These are phyloP conservation scores for Penicillium griseofulvum DNA, from an alignment of 2,329 filamentous ascomycete species.

Conservation along the genomic window DNA sequence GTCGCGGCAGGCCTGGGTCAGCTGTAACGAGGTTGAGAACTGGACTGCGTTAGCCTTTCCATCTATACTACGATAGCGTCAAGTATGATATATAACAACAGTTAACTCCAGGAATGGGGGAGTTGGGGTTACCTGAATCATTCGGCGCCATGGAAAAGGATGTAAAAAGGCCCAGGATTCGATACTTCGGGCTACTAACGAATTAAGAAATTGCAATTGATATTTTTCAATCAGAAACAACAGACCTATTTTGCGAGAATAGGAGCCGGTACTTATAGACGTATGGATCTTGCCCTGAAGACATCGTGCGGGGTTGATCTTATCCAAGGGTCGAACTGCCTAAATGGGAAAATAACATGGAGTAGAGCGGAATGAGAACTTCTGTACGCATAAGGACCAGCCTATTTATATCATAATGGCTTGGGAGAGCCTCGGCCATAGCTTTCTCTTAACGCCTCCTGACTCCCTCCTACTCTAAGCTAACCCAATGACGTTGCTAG, in stretches of 20 bases:
- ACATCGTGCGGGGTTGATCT: conserved; percentile 20
- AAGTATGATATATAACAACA: background rate
- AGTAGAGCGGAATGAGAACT: background rate
- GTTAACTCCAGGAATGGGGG: background rate
- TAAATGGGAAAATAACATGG: background rate
- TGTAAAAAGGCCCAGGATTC: background rate
- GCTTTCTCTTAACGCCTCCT: too few species aligned
- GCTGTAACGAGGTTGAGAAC: conserved; percentile 17
- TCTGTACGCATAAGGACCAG: too few species aligned
- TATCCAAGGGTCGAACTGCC: conserved; percentile 12
- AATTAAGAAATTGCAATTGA: background rate
- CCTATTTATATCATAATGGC: too few species aligned
- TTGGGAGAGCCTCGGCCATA: too few species aligned
- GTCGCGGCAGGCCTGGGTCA: conserved; percentile 38
- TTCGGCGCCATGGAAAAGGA: background rate
- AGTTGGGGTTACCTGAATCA: background rate
- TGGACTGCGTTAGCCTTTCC: background rate
- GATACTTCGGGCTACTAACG: background rate
- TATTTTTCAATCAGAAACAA: background rate
- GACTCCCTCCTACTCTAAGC: too few species aligned
- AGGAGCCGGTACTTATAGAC: background rate
- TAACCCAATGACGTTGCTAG: too few species aligned
- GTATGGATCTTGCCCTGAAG: background rate
- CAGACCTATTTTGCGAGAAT: background rate
- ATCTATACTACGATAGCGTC: background rate